Conservation (phyloP, 306 rosid species). For the Vigna nakashimae region DNA sequence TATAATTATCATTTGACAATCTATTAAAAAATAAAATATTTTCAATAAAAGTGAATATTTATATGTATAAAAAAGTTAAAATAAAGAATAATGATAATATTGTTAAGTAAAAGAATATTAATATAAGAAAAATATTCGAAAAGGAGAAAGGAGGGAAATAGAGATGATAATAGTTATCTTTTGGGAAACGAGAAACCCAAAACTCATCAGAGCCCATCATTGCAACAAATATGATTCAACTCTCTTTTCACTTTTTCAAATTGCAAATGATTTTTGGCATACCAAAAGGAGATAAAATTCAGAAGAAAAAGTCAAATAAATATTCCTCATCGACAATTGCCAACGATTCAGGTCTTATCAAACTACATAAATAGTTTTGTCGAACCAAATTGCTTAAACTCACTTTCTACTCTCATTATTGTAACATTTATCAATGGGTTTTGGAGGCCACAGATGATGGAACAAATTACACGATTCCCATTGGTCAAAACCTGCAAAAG, state of each 20-base stretch:
- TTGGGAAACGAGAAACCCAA: constrained; percentile 20
- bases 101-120: not conserved
- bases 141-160: not conserved
- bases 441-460: constrained; percentile 5
- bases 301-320: constrained; percentile 8
- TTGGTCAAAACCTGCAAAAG: not conserved
- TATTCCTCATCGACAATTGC: constrained; percentile 9
- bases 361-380: not conserved
- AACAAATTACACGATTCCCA: constrained; percentile 13
- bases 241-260: constrained; percentile 44
- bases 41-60: no score
- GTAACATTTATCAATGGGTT: not conserved
- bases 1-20: no score
- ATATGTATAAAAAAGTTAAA: not conserved
- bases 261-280: constrained; percentile 27
- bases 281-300: not conserved
- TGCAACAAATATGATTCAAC: constrained; percentile 10
- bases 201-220: constrained; percentile 38
- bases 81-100: no score
- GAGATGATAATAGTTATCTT: not conserved
- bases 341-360: constrained; percentile 18
- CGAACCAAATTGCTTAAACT: constrained; percentile 27
- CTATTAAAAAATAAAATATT: no score
- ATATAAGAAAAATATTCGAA: constrained; percentile 2
- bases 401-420: not conserved